Conservation (phyloP, 129 eudicot species). For the Silybum marianum region DNA sequence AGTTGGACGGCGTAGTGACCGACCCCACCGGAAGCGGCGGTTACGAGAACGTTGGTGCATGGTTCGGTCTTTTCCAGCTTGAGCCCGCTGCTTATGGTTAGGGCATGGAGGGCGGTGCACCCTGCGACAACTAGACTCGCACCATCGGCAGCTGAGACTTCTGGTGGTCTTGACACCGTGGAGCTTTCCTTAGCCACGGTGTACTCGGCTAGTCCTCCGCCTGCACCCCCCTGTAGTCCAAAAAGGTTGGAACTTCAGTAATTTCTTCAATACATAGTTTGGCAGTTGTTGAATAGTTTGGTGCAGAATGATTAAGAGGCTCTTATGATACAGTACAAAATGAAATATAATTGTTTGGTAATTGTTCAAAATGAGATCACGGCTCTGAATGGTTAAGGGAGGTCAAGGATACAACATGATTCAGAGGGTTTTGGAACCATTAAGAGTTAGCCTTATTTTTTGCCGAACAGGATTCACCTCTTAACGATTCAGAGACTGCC, state of each 20-base stretch:
- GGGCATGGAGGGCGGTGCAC: constrained; percentile 61
- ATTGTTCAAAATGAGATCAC: no score
- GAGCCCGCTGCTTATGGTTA: constrained; percentile 46
- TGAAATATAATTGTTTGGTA: no score
- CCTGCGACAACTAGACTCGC: constrained; percentile 62
- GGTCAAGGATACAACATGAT: no score
- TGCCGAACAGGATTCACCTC: no score
- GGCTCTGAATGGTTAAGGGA: no score
- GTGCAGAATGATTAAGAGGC: no score
- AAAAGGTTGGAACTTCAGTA: neutral
- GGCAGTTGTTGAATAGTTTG: no score
- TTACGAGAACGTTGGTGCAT: constrained; percentile 53
- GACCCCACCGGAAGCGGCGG: constrained; percentile 83
- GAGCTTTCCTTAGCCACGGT: constrained; percentile 51
- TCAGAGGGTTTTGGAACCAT: no score
- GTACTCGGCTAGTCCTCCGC: constrained; percentile 77
- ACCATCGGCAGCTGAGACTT: constrained; percentile 65
- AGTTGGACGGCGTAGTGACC: constrained; percentile 82
- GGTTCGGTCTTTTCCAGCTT: constrained; percentile 57
- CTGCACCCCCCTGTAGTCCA: constrained; percentile 53
- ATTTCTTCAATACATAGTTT: neutral
- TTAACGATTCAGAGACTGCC: no score
- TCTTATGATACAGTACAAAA: no score
- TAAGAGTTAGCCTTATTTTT: no score
- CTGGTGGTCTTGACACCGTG: constrained; percentile 62